Evolutionary conservation across 768 basidiomycete genomes (phyloP), one percentile per base, ranked within the genome.

Genomic region (Mycena olivaceomarginata): DNA sequence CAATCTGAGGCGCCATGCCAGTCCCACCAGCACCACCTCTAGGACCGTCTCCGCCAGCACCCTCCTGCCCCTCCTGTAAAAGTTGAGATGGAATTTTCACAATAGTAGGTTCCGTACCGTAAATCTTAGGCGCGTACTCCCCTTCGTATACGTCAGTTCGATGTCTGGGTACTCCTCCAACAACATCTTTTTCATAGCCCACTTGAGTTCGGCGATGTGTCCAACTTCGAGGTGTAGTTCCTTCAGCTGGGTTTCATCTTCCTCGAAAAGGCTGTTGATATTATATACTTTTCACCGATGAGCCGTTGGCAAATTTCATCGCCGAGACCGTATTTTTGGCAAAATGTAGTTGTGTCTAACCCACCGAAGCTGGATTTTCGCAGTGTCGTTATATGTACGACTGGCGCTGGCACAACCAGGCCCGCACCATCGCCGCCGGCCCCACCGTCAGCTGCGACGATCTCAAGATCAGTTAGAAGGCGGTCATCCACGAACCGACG

Each of bases 151-250:
- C 1, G n/a, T 56, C 12, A 59, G 12, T 37, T 59, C 25, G 22
- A 59, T 37, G 18, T 37, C 57, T 59, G 57, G 25, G 25, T 59
- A 59, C 22, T 37, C 25, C 57, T 5, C 9, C 57, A 59, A 22
- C 57, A 59, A 15, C 57, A 59, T 59, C 2, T 59, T 59, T 51
- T 25, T 37, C 57, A 59, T 25, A 37, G 57, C 57, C 57, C 31
- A 59, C 57, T 59, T 59, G 25, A 59, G 25, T 37, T 59, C 57
- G 6, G 57, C 57, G 13, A 59, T 59, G 12, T 59, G 57, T 59
- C 57, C 57, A 59, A 37, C 31, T 37, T 59, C 12, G 25, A 59
- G 22, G 39, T 37, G 37, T 62, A 62, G 37, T 62, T 62, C 11
- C 48, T 51, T 20, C 48, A 20, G 16, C 16, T 51, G 12, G 13